Evolutionary conservation across 768 basidiomycete species (phyloP).

Genomic region (Tremella mesenterica): DNA sequence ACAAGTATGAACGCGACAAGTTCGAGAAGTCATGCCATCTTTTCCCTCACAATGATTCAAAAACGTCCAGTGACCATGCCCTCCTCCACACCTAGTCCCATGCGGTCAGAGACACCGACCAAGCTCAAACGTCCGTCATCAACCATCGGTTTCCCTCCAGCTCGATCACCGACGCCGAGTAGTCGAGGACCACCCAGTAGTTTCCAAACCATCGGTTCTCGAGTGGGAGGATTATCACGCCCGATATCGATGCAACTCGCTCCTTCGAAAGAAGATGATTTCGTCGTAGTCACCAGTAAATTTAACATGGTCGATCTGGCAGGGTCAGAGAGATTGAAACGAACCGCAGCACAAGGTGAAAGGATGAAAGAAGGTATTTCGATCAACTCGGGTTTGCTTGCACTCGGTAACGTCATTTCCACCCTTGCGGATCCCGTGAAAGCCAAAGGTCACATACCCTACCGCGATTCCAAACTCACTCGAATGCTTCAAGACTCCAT

Average conservation of each 20-base stretch:
- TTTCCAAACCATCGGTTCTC: constrained; percentile 10
- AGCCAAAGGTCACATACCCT: constrained; percentile 84
- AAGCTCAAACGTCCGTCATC: constrained; percentile 34
- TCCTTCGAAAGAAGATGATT: constrained; percentile 54
- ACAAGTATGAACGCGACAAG: constrained; percentile 99
- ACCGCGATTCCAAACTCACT: constrained; percentile 94
- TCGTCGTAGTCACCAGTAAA: constrained; percentile 84
- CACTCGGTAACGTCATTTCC: constrained; percentile 96
- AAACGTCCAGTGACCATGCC: constrained; percentile 51
- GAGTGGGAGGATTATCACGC: constrained; percentile 6
- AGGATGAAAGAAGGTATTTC: constrained; percentile 98
- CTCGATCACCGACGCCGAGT: constrained; percentile 28
- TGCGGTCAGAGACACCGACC: constrained; percentile 14
- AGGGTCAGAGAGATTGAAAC: constrained; percentile 90
- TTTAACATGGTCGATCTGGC: constrained; percentile 99
- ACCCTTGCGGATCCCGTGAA: constrained; percentile 86
- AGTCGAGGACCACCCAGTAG: constrained; percentile 24
- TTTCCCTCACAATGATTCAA: constrained; percentile 88
- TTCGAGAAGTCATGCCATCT: constrained; percentile 96
- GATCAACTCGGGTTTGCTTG: constrained; percentile 92
- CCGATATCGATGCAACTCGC: constrained; percentile 61
- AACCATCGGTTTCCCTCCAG: constrained; percentile 18
- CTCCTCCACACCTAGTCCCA: constrained; percentile 6
- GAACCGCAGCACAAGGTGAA: constrained; percentile 90
- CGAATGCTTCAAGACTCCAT: constrained; percentile 69